Conservation (phyloP, 306 rosid species). For the Casuarina cunninghamiana region DNA sequence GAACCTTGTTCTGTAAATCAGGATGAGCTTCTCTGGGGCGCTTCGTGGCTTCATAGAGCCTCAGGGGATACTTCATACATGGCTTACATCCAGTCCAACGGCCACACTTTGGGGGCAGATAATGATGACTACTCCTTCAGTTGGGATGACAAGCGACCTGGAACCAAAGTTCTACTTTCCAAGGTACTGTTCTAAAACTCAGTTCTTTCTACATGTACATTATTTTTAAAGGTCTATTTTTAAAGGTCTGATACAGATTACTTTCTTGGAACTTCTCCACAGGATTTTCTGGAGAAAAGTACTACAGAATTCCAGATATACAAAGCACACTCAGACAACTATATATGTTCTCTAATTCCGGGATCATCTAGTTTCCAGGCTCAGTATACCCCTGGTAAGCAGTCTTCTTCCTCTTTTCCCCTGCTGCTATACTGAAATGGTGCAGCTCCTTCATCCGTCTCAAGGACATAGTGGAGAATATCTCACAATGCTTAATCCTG, state of each 20-base stretch:
- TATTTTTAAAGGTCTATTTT: neutral
- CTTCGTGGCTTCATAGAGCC: slow-evolving; percentile 85
- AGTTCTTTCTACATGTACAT: neutral
- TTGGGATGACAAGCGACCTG: slow-evolving; percentile 94
- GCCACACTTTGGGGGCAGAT: slow-evolving; percentile 77
- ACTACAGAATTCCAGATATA: slow-evolving; percentile 56
- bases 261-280: slow-evolving; percentile 10
- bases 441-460: neutral
- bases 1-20: slow-evolving; percentile 22
- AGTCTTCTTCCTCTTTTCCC: neutral
- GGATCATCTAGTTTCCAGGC: slow-evolving; percentile 68
- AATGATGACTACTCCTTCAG: slow-evolving; percentile 72
- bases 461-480: no score
- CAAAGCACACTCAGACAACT: slow-evolving; percentile 78
- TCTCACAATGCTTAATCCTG: no score
- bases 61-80: slow-evolving; percentile 52
- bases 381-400: slow-evolving; percentile 75
- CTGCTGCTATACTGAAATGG: neutral
- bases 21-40: slow-evolving; percentile 98
- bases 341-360: slow-evolving; percentile 69
- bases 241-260: neutral
- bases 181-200: slow-evolving; percentile 40
- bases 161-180: slow-evolving; percentile 78
- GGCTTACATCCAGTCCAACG: slow-evolving; percentile 69
- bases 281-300: slow-evolving; percentile 64